Evolutionary conservation across 2,329 filamentous ascomycete genomes (phyloP).

Genomic region (Neofusicoccum ribis): DNA sequence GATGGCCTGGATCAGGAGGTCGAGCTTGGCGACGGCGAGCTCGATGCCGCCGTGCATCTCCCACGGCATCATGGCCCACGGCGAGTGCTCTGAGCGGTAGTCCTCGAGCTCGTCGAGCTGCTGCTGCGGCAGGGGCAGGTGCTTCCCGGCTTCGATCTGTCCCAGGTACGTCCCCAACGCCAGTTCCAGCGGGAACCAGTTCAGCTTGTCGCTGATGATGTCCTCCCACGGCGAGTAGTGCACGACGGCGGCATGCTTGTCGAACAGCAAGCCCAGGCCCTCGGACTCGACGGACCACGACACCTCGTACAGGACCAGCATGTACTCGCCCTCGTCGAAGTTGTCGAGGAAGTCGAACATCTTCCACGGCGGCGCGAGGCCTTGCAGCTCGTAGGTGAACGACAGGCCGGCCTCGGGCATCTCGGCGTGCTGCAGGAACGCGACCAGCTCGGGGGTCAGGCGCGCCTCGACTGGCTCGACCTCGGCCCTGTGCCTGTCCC

Average conservation of each 20-base stretch:
- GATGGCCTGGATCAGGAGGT: slow-evolving; percentile 9
- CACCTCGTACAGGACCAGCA: slow-evolving; percentile 1
- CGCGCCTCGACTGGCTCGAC: not conserved
- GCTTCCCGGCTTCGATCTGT: slow-evolving; percentile 3
- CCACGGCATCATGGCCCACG: slow-evolving; percentile 6
- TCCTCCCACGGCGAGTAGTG: not conserved
- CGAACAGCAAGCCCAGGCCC: not conserved
- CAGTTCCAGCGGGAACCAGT: slow-evolving; percentile 13
- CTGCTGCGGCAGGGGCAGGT: not conserved
- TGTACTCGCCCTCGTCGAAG: not conserved
- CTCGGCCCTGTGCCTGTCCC: not conserved
- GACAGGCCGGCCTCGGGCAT: slow-evolving; percentile 1
- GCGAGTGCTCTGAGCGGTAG: not conserved
- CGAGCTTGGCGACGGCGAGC: not conserved
- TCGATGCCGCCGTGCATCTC: not conserved
- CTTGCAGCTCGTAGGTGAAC: slow-evolving; percentile 6
- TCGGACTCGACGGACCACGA: not conserved
- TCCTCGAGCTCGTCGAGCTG: not conserved
- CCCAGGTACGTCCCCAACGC: slow-evolving; percentile 13
- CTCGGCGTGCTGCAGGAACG: slow-evolving; percentile 11
- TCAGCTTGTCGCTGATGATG: not conserved
- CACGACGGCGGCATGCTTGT: not conserved
- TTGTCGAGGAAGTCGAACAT: not conserved
- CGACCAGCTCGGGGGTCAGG: not conserved
- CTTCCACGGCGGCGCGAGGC: not conserved